Base-by-base conservation (phyloP, 2,329 filamentous ascomycete genomes). In the Aotearoamyces nothofagi region DNA sequence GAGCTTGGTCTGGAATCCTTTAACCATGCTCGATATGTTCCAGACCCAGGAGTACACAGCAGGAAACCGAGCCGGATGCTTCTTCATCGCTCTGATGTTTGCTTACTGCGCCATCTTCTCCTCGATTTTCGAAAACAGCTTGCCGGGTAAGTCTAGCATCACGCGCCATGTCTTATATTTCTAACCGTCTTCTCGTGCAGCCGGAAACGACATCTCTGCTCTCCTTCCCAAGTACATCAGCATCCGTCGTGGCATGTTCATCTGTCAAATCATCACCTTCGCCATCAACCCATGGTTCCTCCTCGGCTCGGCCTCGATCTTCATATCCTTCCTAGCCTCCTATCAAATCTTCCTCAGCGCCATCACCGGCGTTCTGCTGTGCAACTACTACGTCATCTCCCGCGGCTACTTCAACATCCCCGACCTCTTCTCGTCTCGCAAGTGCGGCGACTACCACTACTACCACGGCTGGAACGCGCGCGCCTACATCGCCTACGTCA, bases 281-380 rank as follows among this genome's bases (percentile, higher is more conserved):
- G 44, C 46, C 3, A 51, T 56, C 17, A 48, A 47, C 27, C 54
- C 53, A 1, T 57, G 54, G 54, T 53, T 55, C 24, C 40, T 56
- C 2, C 39, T 45, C 15, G 39, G 37, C 15, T 46, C 44, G 1
- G 55, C 55, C 1, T 41, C 40, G 11, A 48, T 53, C 8, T 60
- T 58, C 33, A 47, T 55, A 22, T 46, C 42, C 8, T 57, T 56
- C 35, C 41, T 62, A 3, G 47, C 50, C 2, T 56, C 51, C 2
- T 61, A 60, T 33, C 52, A 57, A 27, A 52, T 55, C 28, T 57
- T 57, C 39, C 43, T 60, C 4, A 50, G 49, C 0, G 39, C 55
- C 4, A 58, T 61, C 22, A 50, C 53, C 0, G 58, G 57, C 4
- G 46, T 61, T 2, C 31, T 60, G 5, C 42, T 60, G 3, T 52